Base-by-base conservation (phyloP, 129 eudicot genomes). In the Apium graveolens region DNA sequence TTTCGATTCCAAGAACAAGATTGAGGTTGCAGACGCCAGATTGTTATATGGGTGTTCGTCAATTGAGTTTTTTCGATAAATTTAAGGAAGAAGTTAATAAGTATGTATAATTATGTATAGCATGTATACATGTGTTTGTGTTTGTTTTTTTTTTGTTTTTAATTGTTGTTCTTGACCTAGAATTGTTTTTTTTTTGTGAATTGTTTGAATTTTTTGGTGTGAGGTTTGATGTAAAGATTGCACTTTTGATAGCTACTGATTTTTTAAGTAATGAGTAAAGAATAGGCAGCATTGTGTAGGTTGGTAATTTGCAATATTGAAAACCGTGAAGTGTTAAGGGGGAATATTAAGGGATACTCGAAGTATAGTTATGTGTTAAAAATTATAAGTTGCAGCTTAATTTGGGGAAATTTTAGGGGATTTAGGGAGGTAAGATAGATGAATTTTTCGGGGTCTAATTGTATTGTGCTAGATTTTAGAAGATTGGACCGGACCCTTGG, bases 51-150 rank as follows among this genome's bases (percentile, higher is more conserved):
- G 70, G 79, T 76, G 57, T 34, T 17, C 79, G 79, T 76, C 79
- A 76, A 53, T 76, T 76, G 16, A 76, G 79, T 24, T 55, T 76
- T 32, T 76, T 76, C 26, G 57, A 76, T 51, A 63, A 76, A 6
- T 53, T 76, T 20, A 49, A 76, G 35, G 78, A 37, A 51, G 78
- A 51, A 76, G 70, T 66, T 76, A 49, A 37, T 21, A 76, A 44
- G 79, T 76, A 55, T 38, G 62, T 71, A 0, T 44, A 44, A 11
- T 11, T 44, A 3, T 44, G 44, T 41, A 4, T 39, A 5, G 44
- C 48, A 11, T 9, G 2, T 55, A 0, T 57, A 11, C 8, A 24
- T 55, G 3, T 49, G 0, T 51, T 4, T 51, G 8, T 21, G 4
- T 3, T 32, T 26, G 11, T 11, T 13, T 69, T 2, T 1, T 35